phyloP scores from a whole-genome alignment of 2,329 filamentous ascomycete genomes.

The Epichloe gansuensis region DNA sequence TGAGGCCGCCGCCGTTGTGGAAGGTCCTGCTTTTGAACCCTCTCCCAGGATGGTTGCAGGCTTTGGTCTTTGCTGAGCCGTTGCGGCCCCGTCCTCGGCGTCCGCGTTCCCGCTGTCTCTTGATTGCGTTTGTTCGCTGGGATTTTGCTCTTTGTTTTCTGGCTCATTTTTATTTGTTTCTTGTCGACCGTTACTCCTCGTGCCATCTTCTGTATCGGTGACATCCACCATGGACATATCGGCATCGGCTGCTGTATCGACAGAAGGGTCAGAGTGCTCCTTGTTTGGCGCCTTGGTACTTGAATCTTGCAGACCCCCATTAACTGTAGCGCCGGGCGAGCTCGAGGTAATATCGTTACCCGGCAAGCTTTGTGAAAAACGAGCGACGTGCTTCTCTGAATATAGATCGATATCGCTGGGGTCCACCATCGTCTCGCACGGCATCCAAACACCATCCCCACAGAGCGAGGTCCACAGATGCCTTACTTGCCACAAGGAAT shows the following conservation, averaged over 20 bases:
- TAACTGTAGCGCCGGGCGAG: constrained; percentile 8
- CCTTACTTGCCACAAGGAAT: constrained; percentile 60
- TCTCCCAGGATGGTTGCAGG: constrained; percentile 18
- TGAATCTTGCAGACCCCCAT: constrained; percentile 11
- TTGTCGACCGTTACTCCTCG: constrained; percentile 1
- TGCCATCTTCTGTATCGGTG: neutral
- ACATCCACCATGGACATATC: constrained; percentile 13
- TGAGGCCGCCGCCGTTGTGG: neutral
- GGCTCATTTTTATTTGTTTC: constrained; percentile 1
- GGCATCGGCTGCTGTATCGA: constrained; percentile 7
- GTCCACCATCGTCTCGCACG: constrained; percentile 44
- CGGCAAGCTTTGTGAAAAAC: constrained; percentile 20
- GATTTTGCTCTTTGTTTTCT: neutral
- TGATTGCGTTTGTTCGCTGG: neutral
- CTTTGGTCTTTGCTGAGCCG: constrained; percentile 8
- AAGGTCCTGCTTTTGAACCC: neutral
- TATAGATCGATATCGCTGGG: constrained; percentile 44
- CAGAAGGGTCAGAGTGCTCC: neutral
- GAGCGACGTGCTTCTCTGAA: constrained; percentile 31
- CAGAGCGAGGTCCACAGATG: constrained; percentile 59
- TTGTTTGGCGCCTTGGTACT: neutral
- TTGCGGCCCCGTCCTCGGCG: constrained; percentile 7
- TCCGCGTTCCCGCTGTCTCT: neutral
- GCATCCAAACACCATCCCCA: constrained; percentile 60
- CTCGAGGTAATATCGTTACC: constrained; percentile 9